A percentile compares a stretch with the other conserved stretches of the same genome.
These are phyloP conservation scores for Talaromyces albobiverticillius DNA, from an alignment of 2,329 filamentous ascomycete species.

Conservation along the genomic window DNA sequence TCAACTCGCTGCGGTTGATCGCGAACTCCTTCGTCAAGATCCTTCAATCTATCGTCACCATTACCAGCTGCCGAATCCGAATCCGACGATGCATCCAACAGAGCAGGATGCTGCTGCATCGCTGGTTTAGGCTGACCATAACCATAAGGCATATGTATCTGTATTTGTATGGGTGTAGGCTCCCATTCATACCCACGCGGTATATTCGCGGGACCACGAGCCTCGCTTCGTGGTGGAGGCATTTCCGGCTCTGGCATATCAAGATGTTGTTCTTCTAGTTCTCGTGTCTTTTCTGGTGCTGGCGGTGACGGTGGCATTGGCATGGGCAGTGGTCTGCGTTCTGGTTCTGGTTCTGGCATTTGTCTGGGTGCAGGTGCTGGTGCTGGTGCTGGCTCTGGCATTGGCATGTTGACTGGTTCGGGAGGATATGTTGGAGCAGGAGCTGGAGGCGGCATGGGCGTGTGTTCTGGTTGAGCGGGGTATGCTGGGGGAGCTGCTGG, in stretches of 20 bases:
- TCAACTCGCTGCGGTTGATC: no score
- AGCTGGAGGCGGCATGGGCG: no score
- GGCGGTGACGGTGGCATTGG: neutral
- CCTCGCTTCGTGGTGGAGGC: neutral
- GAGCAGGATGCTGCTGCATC: no score
- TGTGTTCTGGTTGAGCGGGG: neutral
- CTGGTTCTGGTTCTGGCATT: neutral
- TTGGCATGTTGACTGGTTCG: neutral
- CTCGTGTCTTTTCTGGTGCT: neutral
- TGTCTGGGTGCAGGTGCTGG: neutral
- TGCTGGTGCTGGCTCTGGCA: neutral
- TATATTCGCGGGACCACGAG: neutral
- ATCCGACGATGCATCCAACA: no score
- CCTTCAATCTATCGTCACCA: no score
- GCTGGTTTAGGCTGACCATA: no score
- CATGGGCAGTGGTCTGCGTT: neutral
- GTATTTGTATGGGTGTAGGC: neutral
- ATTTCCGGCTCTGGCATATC: neutral
- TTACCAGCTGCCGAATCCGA: no score
- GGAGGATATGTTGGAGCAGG: no score
- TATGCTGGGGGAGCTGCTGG: neutral
- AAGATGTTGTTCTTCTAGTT: no score
- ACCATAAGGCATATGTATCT: no score
- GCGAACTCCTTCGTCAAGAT: no score
- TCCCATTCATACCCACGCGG: slow-evolving; percentile 9